Conservation (phyloP, 352 stramenopile genomes). For the Pythium phragmitis region DNA sequence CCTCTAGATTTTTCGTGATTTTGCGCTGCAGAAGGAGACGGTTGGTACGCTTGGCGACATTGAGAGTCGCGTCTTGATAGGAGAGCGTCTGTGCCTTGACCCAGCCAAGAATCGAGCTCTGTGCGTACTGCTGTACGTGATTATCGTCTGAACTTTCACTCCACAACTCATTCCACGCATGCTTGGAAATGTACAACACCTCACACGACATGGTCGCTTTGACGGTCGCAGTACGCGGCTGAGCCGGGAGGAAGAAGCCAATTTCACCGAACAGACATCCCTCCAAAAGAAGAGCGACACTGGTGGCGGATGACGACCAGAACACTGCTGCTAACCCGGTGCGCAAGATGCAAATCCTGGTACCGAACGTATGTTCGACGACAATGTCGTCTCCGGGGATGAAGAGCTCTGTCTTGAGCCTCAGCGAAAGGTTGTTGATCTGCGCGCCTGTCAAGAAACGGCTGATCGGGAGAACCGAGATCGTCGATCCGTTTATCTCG, state of each 20-base stretch:
- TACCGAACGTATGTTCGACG: conserved; percentile 55
- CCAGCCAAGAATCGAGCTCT: conserved; percentile 63
- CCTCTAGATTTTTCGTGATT: conserved; percentile 31
- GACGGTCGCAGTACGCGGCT: conserved; percentile 63
- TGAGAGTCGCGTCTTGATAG: conserved; percentile 44
- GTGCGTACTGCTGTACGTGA: conserved; percentile 52
- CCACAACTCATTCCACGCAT: conserved; percentile 68
- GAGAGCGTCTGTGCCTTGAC: conserved; percentile 37
- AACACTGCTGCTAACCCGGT: conserved; percentile 54
- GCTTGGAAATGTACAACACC: conserved; percentile 58
- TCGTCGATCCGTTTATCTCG: conserved; percentile 62
- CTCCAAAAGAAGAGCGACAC: conserved; percentile 56
- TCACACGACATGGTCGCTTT: conserved; percentile 60
- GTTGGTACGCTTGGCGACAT: conserved; percentile 46
- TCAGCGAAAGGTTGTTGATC: conserved; percentile 64
- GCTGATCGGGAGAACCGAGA: conserved; percentile 52
- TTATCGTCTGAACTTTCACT: conserved; percentile 31
- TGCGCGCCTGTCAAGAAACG: conserved; percentile 56
- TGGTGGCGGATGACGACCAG: conserved; percentile 50
- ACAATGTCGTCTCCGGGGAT: conserved; percentile 69
- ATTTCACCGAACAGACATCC: conserved; percentile 70
- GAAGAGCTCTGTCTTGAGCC: conserved; percentile 62
- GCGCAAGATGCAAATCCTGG: conserved; percentile 53
- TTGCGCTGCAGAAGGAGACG: conserved; percentile 28
- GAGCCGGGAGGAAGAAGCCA: conserved; percentile 58